phyloP scores from a whole-genome alignment of 108 stramenopile genomes.

The Aurantiochytrium sp. region DNA sequence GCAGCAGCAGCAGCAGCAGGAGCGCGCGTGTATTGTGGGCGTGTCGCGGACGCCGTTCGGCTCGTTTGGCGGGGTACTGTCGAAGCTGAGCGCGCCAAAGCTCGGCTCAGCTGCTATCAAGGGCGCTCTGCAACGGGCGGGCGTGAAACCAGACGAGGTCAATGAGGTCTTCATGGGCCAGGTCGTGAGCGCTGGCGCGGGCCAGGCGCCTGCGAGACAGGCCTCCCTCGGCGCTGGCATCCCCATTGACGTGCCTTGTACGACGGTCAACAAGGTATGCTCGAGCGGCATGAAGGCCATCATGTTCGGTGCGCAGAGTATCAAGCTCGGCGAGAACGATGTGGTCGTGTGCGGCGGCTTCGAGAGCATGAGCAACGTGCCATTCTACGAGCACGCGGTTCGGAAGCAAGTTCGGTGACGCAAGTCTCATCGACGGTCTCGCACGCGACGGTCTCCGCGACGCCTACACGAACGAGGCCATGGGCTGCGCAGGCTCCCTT shows the following conservation, averaged over 20 bases:
- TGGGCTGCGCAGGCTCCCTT: slow-evolving; percentile 89
- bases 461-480: slow-evolving; percentile 86
- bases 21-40: slow-evolving; percentile 47
- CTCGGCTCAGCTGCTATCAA: slow-evolving; percentile 69
- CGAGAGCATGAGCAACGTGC: slow-evolving; percentile 91
- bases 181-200: slow-evolving; percentile 83
- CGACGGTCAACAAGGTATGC: slow-evolving; percentile 89
- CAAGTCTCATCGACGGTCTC: slow-evolving; percentile 67
- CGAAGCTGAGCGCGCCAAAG: slow-evolving; percentile 69
- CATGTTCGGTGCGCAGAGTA: slow-evolving; percentile 42
- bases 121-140: slow-evolving; percentile 37
- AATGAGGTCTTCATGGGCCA: slow-evolving; percentile 87
- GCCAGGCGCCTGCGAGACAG: slow-evolving; percentile 82
- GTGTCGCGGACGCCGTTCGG: slow-evolving; percentile 88
- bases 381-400: slow-evolving; percentile 70
- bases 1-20: neutral
- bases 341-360: slow-evolving; percentile 84
- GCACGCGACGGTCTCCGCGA: slow-evolving; percentile 90
- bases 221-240: slow-evolving; percentile 61
- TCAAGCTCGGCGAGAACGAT: slow-evolving; percentile 27
- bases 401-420: slow-evolving; percentile 66
- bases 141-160: slow-evolving; percentile 29
- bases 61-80: slow-evolving; percentile 69
- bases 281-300: slow-evolving; percentile 86
- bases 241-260: slow-evolving; percentile 34